Evolutionary conservation across 2,329 filamentous ascomycete species (phyloP), one percentile per base, ranked within the genome.

Genomic region (Penicillium brasilianum): DNA sequence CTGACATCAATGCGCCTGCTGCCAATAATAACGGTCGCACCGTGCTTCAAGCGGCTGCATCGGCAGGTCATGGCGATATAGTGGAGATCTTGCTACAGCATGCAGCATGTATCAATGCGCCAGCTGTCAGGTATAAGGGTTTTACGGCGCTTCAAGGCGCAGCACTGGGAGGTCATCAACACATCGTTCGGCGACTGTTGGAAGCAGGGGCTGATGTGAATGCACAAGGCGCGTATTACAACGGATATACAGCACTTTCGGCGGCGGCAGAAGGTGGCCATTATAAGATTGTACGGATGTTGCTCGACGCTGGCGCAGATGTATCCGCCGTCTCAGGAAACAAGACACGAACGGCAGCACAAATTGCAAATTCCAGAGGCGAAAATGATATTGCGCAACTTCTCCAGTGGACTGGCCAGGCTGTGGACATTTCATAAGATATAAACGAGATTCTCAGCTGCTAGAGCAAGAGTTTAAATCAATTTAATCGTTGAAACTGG

Each of bases 221-320:
- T 49, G 30, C 54, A 1, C 22, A 39, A 30, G 54, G 54, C 13
- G 16, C 43, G 13, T 46, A 48, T 13, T 56, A 48, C 32, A 56
- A 56, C 7, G 54, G 43, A 16, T 56, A 56, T 56, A 56, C 54
- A 5, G 54, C 54, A 13, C 44, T 56, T n/a, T 39, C 54, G 6
- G 54, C 54, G 9, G 54, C 54, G 7, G 43, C 54, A 9, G 54
- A 56, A 49, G 20, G 43, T 18, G 54, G 54, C 32, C 54, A 56
- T 28, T 37, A 28, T 25, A 43, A 49, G 41, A 37, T 56, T 28
- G 44, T 49, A 3, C 36, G n/a, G 20, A 28, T 39, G 14, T 54
- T 54, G 51, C 51, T 54, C 16, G 16, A 41, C n/a, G 36, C 36
- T 18, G 51, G 51, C 6, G 36, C 51, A n/a, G 36, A 43, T 43